Evolutionary conservation across 257 asterid species (phyloP).

Genomic region (Echium plantagineum): DNA sequence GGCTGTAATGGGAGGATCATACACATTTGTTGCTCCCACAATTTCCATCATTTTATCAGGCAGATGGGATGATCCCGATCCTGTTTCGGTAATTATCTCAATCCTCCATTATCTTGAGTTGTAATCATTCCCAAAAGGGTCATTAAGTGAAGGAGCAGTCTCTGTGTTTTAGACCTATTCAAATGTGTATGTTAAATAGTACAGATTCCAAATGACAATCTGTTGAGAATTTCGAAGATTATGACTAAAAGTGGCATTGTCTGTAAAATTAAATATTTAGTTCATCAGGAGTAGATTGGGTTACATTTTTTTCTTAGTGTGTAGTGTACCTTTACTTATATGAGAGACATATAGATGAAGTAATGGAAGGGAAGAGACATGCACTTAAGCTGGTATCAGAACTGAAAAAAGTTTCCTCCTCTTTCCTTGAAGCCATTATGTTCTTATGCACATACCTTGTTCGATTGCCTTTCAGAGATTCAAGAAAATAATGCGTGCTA

Average conservation of each 20-base stretch:
- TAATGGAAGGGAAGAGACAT: background rate
- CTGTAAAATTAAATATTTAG: too few species aligned
- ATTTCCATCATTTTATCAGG: slow-evolving; percentile 78
- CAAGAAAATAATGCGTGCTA: slow-evolving; percentile 78
- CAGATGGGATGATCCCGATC: slow-evolving; percentile 77
- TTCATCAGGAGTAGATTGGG: too few species aligned
- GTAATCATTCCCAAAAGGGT: background rate
- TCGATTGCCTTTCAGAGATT: slow-evolving; percentile 33
- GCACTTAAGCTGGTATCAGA: background rate
- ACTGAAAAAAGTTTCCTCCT: background rate
- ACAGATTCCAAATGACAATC: too few species aligned
- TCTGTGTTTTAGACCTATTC: too few species aligned
- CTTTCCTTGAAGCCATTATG: background rate
- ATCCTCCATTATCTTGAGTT: background rate
- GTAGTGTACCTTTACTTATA: background rate
- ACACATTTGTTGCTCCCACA: slow-evolving; percentile 82
- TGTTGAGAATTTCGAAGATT: too few species aligned
- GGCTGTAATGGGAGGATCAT: slow-evolving; percentile 75
- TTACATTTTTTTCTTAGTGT: background rate
- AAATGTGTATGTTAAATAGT: too few species aligned
- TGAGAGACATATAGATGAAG: background rate
- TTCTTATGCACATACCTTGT: background rate
- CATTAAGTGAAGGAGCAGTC: background rate
- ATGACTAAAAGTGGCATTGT: too few species aligned
- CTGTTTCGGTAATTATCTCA: slow-evolving; percentile 43